These are phyloP conservation scores for Colletotrichum sp. DNA, from an alignment of 2,329 filamentous ascomycete genomes.

Conservation along the genomic window DNA sequence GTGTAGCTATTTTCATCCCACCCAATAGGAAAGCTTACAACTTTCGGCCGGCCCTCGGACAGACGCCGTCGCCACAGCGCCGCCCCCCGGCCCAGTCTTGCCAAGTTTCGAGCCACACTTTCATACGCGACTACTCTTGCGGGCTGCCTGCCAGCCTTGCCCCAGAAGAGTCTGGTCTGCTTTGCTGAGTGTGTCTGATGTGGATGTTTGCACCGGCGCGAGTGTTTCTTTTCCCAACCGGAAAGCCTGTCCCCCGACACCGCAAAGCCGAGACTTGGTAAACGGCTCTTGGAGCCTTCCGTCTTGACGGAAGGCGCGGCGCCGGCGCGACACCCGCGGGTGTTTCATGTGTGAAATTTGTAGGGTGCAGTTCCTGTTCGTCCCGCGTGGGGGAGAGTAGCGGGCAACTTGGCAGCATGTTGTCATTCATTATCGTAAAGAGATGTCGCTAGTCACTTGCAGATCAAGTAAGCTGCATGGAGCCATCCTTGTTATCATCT, in stretches of 20 bases:
- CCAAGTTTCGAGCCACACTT: not conserved
- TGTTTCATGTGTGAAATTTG: not conserved
- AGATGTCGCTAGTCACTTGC: not conserved
- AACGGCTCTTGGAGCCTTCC: not conserved
- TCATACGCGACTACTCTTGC: not conserved
- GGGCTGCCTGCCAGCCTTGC: not conserved
- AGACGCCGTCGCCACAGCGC: not conserved
- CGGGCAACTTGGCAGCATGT: not conserved
- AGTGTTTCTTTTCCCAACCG: not conserved
- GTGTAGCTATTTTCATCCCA: not conserved
- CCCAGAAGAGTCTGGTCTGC: not conserved
- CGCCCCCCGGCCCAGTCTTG: not conserved
- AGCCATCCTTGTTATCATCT: not conserved
- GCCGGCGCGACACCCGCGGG: not conserved
- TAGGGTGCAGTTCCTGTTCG: not conserved
- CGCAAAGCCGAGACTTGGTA: not conserved
- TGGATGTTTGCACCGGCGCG: not conserved
- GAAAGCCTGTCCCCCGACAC: not conserved
- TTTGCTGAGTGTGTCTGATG: not conserved
- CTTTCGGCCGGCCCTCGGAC: not conserved
- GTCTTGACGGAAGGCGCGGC: not conserved
- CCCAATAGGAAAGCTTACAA: not conserved
- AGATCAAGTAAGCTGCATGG: not conserved
- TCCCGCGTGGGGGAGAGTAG: not conserved
- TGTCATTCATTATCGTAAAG: not conserved